Base-by-base conservation (phyloP, 257 asterid species). In the Nicotiana sylvestris region DNA sequence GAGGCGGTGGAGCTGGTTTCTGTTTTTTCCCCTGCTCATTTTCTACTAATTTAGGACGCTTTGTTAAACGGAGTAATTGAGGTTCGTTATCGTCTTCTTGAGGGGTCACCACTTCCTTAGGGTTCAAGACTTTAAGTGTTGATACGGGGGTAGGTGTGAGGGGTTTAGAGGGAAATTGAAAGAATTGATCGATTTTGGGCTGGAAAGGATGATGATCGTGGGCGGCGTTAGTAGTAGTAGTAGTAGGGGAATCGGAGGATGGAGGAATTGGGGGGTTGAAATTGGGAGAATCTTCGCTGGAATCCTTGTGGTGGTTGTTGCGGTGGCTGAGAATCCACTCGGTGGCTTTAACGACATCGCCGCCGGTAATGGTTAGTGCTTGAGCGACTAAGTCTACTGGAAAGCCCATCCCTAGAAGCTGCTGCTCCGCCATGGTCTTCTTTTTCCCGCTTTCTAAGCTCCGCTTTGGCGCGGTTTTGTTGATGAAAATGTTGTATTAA, bases 321-420 rank as follows among this genome's bases (percentile, higher is more conserved):
- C 78, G 9, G 66, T 76, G 83, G 86, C 82, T 84, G 86, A 95
- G 98, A 29, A 95, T 88, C 92, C 92, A 92, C 76, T 93, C 96
- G 85, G 98, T 88, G 82, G 98, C 96, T 85, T 89, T 87, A 80
- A 77, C 27, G 85, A 92, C 82, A 82, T 91, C 88, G 70, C 91
- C 96, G 87, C 81, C 90, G 87, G 86, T 82, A 51, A 91, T 89
- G 8, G 86, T 76, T 39, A 95, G 88, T 49, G 98, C 97, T 89
- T 93, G 83, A 35, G 88, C 78, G 78, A 96, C 93, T 78, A 67
- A 69, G 30, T 86, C 93, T 58, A 83, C 68, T 37, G 92, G 9
- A 86, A 95, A 95, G 61, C 98, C 98, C 98, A 95, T 95, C 91
- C 82, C 88, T 16, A 89, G 69, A 17, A 95, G 97, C 83, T 91